Percentiles rank a stretch among this genome's conserved stretches.
Evolutionary conservation across 2,329 filamentous ascomycete genomes (phyloP).

Genomic region (Teratosphaeria destructans): DNA sequence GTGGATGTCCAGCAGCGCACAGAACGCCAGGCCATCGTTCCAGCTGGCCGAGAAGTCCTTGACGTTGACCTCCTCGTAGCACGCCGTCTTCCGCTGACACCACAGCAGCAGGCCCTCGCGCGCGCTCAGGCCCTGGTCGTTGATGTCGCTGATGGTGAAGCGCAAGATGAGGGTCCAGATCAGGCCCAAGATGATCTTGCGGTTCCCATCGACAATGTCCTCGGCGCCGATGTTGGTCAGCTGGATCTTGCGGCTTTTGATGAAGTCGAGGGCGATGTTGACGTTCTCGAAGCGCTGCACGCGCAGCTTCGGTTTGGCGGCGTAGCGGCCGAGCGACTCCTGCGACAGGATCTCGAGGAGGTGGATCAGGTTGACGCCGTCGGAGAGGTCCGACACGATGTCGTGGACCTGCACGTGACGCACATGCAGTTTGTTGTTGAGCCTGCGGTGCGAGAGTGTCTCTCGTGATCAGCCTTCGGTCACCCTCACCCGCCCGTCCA

Average conservation of each 20-base stretch:
- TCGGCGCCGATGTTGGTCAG: constrained; percentile 98
- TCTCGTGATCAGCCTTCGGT: background rate
- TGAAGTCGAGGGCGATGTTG: constrained; percentile 87
- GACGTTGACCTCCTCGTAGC: constrained; percentile 94
- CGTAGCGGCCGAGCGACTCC: constrained; percentile 93
- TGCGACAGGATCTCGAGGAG: constrained; percentile 90
- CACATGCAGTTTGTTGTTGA: constrained; percentile 85
- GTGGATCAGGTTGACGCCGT: constrained; percentile 93
- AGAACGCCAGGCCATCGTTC: constrained; percentile 96
- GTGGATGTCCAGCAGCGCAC: constrained; percentile 91
- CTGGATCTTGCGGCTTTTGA: constrained; percentile 81
- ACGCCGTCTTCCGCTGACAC: constrained; percentile 98
- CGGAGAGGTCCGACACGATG: constrained; percentile 78
- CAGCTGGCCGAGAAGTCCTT: constrained; percentile 91
- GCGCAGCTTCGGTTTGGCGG: constrained; percentile 86
- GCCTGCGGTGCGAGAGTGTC: constrained; percentile 37
- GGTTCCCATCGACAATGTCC: constrained; percentile 94
- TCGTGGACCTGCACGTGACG: constrained; percentile 74
- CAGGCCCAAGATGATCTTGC: constrained; percentile 91
- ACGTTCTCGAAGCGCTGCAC: constrained; percentile 98
- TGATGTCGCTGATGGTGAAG: constrained; percentile 98
- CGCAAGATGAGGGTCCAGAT: constrained; percentile 98
- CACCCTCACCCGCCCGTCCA: background rate
- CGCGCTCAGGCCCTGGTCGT: constrained; percentile 92
- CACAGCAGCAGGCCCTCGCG: constrained; percentile 91